Evolutionary conservation across 78 protist species (phyloP).

Genomic region (Dictyostelium intermedium): DNA sequence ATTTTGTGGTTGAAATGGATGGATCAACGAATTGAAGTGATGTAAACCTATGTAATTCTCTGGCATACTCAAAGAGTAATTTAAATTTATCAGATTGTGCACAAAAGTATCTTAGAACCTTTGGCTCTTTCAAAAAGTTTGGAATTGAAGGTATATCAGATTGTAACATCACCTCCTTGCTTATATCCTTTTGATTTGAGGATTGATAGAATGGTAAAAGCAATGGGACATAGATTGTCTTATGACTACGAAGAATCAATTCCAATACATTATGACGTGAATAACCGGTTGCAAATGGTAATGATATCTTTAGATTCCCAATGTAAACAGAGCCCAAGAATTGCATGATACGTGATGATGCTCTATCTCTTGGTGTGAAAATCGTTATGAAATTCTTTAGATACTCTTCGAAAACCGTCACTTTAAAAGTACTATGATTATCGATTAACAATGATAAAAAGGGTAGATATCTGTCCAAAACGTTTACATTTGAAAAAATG

Average conservation of each 20-base stretch:
- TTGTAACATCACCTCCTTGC: conserved; percentile 59
- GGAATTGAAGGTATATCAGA: conserved; percentile 13
- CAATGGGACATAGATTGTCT: conserved; percentile 34
- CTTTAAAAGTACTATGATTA: conserved; percentile 34
- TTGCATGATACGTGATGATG: conserved; percentile 12
- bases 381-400: conserved; percentile 54
- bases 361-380: conserved; percentile 48
- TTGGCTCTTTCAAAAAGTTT: not conserved
- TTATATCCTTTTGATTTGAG: conserved; percentile 13
- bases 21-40: conserved; percentile 72
- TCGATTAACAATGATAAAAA: conserved; percentile 46
- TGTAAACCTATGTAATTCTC: conserved; percentile 22
- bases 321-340: conserved; percentile 21
- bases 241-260: conserved; percentile 34
- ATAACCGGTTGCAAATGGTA: conserved; percentile 62
- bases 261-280: conserved; percentile 28
- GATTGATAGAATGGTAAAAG: conserved; percentile 62
- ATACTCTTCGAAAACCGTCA: conserved; percentile 50
- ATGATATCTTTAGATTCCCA: not conserved
- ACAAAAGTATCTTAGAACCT: not conserved
- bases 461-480: conserved; percentile 4
- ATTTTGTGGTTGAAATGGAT: conserved; percentile 33
- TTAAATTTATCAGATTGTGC: not conserved
- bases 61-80: conserved; percentile 30
- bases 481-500: not conserved